Evolutionary conservation across 2,329 filamentous ascomycete genomes (phyloP), one percentile per base, ranked within the genome.

Genomic region (Waltergamsia citrina): DNA sequence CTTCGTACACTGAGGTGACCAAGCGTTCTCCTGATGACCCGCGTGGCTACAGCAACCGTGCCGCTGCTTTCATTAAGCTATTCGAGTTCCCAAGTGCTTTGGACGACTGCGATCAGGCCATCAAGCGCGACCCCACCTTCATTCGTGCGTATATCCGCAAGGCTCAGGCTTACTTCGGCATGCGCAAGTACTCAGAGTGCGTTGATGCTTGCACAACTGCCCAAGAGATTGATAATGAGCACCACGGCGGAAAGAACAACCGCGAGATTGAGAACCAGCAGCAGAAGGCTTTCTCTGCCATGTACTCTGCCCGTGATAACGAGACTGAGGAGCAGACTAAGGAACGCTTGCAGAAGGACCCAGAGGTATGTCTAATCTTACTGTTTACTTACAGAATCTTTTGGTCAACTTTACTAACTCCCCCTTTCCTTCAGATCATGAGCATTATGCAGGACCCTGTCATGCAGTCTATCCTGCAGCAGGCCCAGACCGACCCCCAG

Each of bases 101-200:
- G 25, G 78, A 87, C 32, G 93, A 98, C 65, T 96, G 92, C 59
- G 81, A 94, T 58, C 67, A 75, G 45, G 92, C 92, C 29, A 93
- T 94, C 65, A 83, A 86, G 72, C 83, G 81, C 48, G 92, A 98
- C 50, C 73, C 83, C 38, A 82, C 81, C 53, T 98, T 98, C 60
- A 90, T 96, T 62, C 80, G 90, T 37, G 92, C 92, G 7, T 96
- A 96, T 61, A 82, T 98, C 49, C 82, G 92, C 56, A 96, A 95
- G 70, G 88, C 88, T 0, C 88, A 96, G 64, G 86, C 87, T 27
- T 85, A 90, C 59, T 87, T 92, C 47, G 87, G 87, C 49, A 98
- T 98, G 92, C 85, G 92, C 59, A 90, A 98, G 61, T 96, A 94
- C 70, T 94, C 81, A 59, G 90, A 88, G 59, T 93, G 85, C 53